These are phyloP conservation scores for Achlya hypogyna DNA, from an alignment of 352 stramenopile species.

Conservation along the genomic window DNA sequence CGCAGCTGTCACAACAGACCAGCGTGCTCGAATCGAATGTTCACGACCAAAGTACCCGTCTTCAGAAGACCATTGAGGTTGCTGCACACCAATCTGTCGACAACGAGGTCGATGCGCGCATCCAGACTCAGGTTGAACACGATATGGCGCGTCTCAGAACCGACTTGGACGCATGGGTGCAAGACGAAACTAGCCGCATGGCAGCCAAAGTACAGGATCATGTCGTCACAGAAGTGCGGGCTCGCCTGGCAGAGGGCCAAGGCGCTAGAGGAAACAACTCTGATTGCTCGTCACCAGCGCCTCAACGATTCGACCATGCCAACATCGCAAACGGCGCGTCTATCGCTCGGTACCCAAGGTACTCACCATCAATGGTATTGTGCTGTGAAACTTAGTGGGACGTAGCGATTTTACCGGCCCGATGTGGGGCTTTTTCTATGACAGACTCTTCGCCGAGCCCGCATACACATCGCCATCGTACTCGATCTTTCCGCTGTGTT, in stretches of 20 bases:
- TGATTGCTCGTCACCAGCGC: too few species aligned
- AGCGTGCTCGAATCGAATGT: neutral
- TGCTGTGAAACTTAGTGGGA: constrained; percentile 1
- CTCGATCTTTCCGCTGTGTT: constrained; percentile 28
- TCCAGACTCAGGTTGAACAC: neutral
- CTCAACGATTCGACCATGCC: constrained; percentile 5
- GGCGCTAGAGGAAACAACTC: too few species aligned
- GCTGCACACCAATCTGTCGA: neutral
- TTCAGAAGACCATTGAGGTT: neutral
- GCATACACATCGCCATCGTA: constrained; percentile 61
- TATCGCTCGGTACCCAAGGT: constrained; percentile 54
- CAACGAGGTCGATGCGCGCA: too few species aligned
- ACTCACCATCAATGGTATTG: neutral
- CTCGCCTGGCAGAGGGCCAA: too few species aligned
- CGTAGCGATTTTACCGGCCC: constrained; percentile 46
- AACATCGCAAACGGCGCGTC: neutral
- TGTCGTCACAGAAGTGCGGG: too few species aligned
- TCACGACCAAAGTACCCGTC: neutral
- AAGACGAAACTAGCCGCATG: neutral
- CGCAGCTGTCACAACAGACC: neutral
- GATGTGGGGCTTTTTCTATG: constrained; percentile 28
- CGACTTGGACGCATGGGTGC: neutral
- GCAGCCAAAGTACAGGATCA: too few species aligned
- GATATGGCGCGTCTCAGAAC: neutral
- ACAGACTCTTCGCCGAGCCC: constrained; percentile 19